A percentile compares a stretch with the other conserved stretches of the same genome.
These are phyloP conservation scores for Didymella keratinophila DNA, from an alignment of 2,329 filamentous ascomycete genomes.

Conservation along the genomic window DNA sequence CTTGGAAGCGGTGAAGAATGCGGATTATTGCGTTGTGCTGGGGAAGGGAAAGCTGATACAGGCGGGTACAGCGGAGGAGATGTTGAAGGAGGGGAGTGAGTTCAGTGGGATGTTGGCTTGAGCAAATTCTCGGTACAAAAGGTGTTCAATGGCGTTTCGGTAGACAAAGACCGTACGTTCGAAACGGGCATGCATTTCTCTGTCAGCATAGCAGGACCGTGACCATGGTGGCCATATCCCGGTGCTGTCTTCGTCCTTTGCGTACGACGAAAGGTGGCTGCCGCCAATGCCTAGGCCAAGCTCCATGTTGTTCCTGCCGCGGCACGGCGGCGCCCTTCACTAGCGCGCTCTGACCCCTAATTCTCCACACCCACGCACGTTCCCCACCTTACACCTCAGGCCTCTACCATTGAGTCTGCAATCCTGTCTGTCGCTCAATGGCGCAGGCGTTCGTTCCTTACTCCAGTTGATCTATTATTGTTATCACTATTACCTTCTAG, in stretches of 20 bases:
- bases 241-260: too few species aligned
- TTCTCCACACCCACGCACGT: conserved; percentile 23
- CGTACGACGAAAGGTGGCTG: too few species aligned
- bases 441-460: conserved; percentile 32
- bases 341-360: conserved; percentile 23
- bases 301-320: conserved; percentile 6
- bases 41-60: conserved; percentile 59
- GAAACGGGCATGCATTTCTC: not conserved
- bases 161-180: not conserved
- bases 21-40: conserved; percentile 63
- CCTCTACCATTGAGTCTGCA: conserved; percentile 10
- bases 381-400: conserved; percentile 21
- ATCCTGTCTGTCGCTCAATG: conserved; percentile 20
- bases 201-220: not conserved
- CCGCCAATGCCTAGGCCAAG: too few species aligned
- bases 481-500: conserved; percentile 25
- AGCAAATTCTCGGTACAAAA: not conserved
- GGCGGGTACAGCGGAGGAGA: conserved; percentile 44
- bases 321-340: conserved; percentile 16
- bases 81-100: conserved; percentile 46
- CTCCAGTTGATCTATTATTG: conserved; percentile 20
- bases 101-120: conserved; percentile 46
- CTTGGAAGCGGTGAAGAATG: conserved; percentile 67
- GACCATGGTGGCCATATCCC: too few species aligned
- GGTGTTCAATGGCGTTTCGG: not conserved